Evolutionary conservation across 768 basidiomycete genomes (phyloP), one percentile per base, ranked within the genome.

Genomic region (Porphyrellus cyaneotinctus): DNA sequence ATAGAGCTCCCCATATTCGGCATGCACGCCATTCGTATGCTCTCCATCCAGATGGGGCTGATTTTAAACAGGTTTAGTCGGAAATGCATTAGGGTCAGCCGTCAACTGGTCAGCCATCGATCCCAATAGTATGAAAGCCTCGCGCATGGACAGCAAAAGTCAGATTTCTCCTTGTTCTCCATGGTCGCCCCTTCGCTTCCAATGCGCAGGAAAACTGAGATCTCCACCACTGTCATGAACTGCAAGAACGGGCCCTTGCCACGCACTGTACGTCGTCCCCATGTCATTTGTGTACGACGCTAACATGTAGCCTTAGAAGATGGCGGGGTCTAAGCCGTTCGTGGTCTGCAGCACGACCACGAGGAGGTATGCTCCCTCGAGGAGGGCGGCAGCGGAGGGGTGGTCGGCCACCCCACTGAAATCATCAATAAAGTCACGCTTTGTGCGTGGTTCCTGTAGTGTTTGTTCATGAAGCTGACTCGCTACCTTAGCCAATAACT

Each of bases 241-340:
- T 39, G 35, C 39, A 35, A 15, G 14, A 22, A 24, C 2, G 23
- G 28, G 22, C n/a, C 6, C 2, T 8, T 4, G 20, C 6, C 31
- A 4, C n/a, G 22, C 9, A 17, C 10, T 32, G 58, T 60, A 49
- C 23, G 59, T 49, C 18, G 18, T 31, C 23, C 8, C 3, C 9
- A 26, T 24, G 14, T 1, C 2, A 17, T 17, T 23, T 14, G 4
- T 32, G 33, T n/a, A 31, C 12, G 31, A 14, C 6, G 15, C 10
- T 33, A 5, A 52, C 23, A 6, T 18, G 6, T 14, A 4, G 13
- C 17, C 6, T 3, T 24, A 52, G 50, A 9, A 12, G 30, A 32
- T 24, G 51, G 23, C 31, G 17, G 35, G 9, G 6, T 15, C 18
- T 1, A 57, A 10, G n/a, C 49, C 53, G 6, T 63, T 63, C 17